Evolutionary conservation across 495 filamentous ascomycete genomes (phyloP).

Genomic region (Xylaria longipes): DNA sequence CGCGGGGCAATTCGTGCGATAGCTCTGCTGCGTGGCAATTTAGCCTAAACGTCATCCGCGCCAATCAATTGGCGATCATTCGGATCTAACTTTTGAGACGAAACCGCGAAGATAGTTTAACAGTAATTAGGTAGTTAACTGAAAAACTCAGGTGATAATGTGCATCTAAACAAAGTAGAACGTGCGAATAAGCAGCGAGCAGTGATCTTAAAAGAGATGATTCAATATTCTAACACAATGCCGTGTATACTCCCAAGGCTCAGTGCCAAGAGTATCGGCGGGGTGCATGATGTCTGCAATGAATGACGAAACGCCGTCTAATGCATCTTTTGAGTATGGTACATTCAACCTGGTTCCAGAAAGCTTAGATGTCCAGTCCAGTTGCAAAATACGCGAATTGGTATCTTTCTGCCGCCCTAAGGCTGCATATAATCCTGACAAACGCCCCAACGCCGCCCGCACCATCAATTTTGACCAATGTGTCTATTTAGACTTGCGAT

Average conservation of each 20-base stretch:
- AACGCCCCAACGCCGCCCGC: conserved; percentile 35
- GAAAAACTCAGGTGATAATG: background rate
- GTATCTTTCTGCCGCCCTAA: conserved; percentile 18
- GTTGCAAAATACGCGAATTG: conserved; percentile 14
- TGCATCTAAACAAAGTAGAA: background rate
- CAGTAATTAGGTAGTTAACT: too few relatives aligned
- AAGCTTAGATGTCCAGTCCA: conserved; percentile 3
- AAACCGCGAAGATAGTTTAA: too few relatives aligned
- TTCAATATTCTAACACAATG: conserved; percentile 11
- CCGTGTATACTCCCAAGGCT: background rate
- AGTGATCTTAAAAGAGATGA: background rate
- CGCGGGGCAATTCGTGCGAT: conserved; percentile 22
- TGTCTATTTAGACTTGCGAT: conserved; percentile 41
- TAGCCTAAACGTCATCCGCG: conserved; percentile 23
- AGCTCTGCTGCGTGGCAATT: conserved; percentile 17
- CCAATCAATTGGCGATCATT: conserved; percentile 10
- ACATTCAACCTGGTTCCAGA: conserved; percentile 24
- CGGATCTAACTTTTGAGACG: background rate
- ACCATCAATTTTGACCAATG: background rate
- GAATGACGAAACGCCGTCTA: conserved; percentile 17
- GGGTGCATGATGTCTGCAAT: conserved; percentile 11
- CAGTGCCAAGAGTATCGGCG: background rate
- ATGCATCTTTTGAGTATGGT: conserved; percentile 27
- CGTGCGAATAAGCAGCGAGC: background rate
- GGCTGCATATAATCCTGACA: conserved; percentile 9